Evolutionary conservation across 768 basidiomycete species (phyloP).

Genomic region (Exsudoporus frostii): DNA sequence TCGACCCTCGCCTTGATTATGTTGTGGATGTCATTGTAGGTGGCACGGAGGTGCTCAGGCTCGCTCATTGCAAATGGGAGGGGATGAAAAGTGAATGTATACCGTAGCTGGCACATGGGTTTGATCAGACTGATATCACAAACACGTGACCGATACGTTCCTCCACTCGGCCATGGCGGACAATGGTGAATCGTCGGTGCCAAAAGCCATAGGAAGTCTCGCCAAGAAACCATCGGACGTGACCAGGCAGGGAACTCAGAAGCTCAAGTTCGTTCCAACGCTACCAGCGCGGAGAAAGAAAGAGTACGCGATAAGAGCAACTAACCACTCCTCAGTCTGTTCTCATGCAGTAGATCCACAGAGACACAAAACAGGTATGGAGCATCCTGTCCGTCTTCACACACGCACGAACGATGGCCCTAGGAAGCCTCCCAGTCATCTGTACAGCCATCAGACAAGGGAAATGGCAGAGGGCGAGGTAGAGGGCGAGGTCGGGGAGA

Average conservation of each 20-base stretch:
- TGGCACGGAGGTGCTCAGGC: conserved; percentile 64
- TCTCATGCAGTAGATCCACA: conserved; percentile 28
- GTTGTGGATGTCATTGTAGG: conserved; percentile 93
- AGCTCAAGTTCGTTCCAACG: conserved; percentile 78
- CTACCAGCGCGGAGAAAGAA: conserved; percentile 75
- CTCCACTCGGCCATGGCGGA: conserved; percentile 14
- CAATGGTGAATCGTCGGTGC: conserved; percentile 9
- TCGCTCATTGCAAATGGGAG: conserved; percentile 29
- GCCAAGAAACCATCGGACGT: conserved; percentile 69
- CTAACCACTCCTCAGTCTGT: neutral
- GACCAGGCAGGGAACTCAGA: conserved; percentile 70
- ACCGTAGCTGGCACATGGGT: neutral
- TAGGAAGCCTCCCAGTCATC: conserved; percentile 48
- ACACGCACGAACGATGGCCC: conserved; percentile 6
- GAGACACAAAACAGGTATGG: conserved; percentile 65
- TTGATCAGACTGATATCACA: neutral
- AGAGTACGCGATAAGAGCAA: conserved; percentile 52
- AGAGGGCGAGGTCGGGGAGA: conserved; percentile 53
- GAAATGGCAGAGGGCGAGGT: conserved; percentile 49
- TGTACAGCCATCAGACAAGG: conserved; percentile 32
- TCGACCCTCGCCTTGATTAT: conserved; percentile 67
- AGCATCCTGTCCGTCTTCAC: neutral
- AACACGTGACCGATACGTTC: conserved; percentile 18
- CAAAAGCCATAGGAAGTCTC: conserved; percentile 74
- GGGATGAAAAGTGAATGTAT: neutral